phyloP scores from a whole-genome alignment of 805 yeast genomes.

The Zygosaccharomyces lentus region DNA sequence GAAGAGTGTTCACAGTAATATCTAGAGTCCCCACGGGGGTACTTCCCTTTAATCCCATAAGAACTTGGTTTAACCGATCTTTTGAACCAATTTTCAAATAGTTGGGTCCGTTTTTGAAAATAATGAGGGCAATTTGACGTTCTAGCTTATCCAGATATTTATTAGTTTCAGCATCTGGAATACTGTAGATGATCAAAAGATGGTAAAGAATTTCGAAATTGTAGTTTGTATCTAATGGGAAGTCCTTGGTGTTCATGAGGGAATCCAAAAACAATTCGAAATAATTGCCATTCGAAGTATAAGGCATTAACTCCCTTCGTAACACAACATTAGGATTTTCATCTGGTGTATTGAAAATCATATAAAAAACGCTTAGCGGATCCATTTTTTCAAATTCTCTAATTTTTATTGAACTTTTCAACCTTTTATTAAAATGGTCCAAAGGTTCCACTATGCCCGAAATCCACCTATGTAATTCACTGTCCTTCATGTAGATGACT shows the following conservation, averaged over 20 bases:
- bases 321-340: slow-evolving; percentile 7
- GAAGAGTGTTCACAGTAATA: slow-evolving; percentile 13
- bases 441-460: slow-evolving; percentile 31
- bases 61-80: slow-evolving; percentile 8
- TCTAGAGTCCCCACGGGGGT: slow-evolving; percentile 5
- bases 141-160: not conserved
- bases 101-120: slow-evolving; percentile 22
- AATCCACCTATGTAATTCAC: slow-evolving; percentile 25
- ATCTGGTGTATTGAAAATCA: slow-evolving; percentile 13
- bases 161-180: not conserved
- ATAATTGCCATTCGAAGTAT: slow-evolving; percentile 12
- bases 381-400: slow-evolving; percentile 23
- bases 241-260: slow-evolving; percentile 14
- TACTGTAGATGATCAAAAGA: not conserved
- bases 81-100: slow-evolving; percentile 3
- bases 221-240: slow-evolving; percentile 14
- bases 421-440: slow-evolving; percentile 23
- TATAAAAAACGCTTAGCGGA: slow-evolving; percentile 12
- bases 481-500: slow-evolving; percentile 5
- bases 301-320: slow-evolving; percentile 25
- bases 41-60: slow-evolving; percentile 13
- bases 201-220: slow-evolving; percentile 20
- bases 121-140: slow-evolving; percentile 13
- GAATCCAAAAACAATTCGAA: slow-evolving; percentile 17
- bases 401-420: slow-evolving; percentile 13